Percentiles rank a stretch among this genome's conserved stretches.
These are phyloP conservation scores for Wickerhamomyces subpelliculosus DNA, from an alignment of 805 yeast species.

Conservation along the genomic window DNA sequence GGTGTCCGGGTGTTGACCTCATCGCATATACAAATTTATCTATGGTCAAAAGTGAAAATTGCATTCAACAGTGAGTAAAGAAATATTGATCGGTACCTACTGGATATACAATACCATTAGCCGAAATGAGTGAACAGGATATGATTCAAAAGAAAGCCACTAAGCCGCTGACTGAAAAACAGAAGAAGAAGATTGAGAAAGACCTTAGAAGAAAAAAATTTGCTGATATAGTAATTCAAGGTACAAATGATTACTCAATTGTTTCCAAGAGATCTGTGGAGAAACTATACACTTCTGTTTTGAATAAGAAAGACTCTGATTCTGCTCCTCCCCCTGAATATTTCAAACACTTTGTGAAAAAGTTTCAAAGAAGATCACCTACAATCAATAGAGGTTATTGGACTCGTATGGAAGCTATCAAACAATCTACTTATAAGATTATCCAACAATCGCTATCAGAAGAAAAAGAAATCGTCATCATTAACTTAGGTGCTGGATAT, in stretches of 20 bases:
- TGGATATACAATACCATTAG: no score
- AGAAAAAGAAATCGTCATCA: constrained; percentile 31
- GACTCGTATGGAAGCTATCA: constrained; percentile 69
- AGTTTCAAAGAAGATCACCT: constrained; percentile 65
- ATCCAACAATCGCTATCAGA: constrained; percentile 21
- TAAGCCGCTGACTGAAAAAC: constrained; percentile 7
- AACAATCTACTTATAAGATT: constrained; percentile 43
- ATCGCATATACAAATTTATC: background rate
- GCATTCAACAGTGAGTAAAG: no score
- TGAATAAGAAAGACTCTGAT: constrained; percentile 10
- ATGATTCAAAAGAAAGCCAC: no score
- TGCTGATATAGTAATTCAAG: constrained; percentile 69
- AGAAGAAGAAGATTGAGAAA: constrained; percentile 28
- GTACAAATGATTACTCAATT: constrained; percentile 77
- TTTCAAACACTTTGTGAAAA: constrained; percentile 62
- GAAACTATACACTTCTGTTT: constrained; percentile 37
- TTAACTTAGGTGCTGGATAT: constrained; percentile 78
- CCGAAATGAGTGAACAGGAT: no score
- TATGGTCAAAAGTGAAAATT: no score
- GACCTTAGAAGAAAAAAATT: constrained; percentile 39
- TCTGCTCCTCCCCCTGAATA: constrained; percentile 30
- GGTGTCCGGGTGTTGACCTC: constrained; percentile 1
- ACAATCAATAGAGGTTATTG: constrained; percentile 80
- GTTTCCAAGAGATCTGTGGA: constrained; percentile 81
- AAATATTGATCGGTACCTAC: no score